These are phyloP conservation scores for Dryadomyces sulphureus DNA, from an alignment of 2,329 filamentous ascomycete genomes.

Conservation along the genomic window DNA sequence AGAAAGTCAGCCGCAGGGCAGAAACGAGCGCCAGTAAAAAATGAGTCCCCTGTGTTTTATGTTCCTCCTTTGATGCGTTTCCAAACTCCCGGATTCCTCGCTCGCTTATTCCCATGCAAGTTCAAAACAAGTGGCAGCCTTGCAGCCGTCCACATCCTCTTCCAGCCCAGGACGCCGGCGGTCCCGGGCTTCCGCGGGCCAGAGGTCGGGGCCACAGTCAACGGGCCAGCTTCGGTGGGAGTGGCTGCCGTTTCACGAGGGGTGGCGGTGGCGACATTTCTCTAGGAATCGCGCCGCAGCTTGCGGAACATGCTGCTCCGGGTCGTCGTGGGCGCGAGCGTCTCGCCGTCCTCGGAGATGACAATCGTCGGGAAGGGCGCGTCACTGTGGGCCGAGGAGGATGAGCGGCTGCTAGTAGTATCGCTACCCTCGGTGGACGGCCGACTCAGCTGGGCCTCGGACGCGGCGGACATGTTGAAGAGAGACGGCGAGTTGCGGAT, in stretches of 20 bases:
- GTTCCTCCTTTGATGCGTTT: background rate
- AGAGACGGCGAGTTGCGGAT: conserved; percentile 13
- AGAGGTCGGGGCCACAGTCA: no score
- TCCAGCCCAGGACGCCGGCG: no score
- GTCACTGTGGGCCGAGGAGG: conserved; percentile 4
- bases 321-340: background rate
- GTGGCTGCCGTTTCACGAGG: background rate
- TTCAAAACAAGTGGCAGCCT: background rate
- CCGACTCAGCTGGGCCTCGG: conserved; percentile 7
- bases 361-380: background rate
- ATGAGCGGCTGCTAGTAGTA: conserved; percentile 15
- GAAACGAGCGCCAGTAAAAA: background rate
- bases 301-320: conserved; percentile 5
- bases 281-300: conserved; percentile 6
- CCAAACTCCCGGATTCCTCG: background rate
- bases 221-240: no score
- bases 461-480: conserved; percentile 5
- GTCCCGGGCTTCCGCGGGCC: no score
- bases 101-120: background rate
- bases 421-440: conserved; percentile 27
- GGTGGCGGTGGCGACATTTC: background rate
- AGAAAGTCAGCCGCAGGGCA: background rate
- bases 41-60: background rate
- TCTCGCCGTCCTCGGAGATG: background rate
- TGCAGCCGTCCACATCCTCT: background rate